Base-by-base conservation (phyloP, 257 asterid species). In the Cinchona pubescens region DNA sequence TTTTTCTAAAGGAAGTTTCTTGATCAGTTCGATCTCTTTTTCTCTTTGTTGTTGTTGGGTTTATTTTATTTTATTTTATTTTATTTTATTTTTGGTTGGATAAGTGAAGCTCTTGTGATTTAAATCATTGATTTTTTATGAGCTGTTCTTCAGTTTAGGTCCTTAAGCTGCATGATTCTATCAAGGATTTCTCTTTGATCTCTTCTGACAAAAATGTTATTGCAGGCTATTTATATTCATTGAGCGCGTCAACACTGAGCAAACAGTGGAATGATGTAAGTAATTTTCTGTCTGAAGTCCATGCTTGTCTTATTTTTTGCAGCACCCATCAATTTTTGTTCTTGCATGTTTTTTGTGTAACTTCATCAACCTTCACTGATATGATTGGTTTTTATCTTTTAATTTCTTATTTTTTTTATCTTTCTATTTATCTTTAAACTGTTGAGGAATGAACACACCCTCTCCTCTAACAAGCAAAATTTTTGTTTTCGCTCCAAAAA, bases 201-300 rank as follows among this genome's bases (percentile, higher is more conserved):
- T 38, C 59, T 75, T 27, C 66, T 80, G 67, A 72, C 38, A 45
- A 37, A 49, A 49, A 69, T 73, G 32, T 29, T 76, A 43, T 80
- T 75, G 74, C 96, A 95, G 99, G 98, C 71, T 95, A 78, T 82
- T 73, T 95, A 82, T 95, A 95, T 89, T 82, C 99, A 55, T 83
- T 95, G 81, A 92, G 80, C 70, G 98, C 94, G 56, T 95, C 99
- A 72, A 89, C 99, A 69, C 94, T 95, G 49, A 83, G 86, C 96
- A 88, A 87, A 81, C 96, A 92, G 74, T 95, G 99, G 99, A 86
- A 83, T 46, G 81, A 83, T 62, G 99, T 91, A 84, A 86, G 92
- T 80, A 58, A 35, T 56, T n/a, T 67, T 66, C 46, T 51, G 15
- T 71, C 65, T 38, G 59, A 40, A 55, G 67, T 49, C 29, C 30